Evolutionary conservation across 352 stramenopile genomes (phyloP), one percentile per base, ranked within the genome.

Genomic region (Phytophthora sansomeana): DNA sequence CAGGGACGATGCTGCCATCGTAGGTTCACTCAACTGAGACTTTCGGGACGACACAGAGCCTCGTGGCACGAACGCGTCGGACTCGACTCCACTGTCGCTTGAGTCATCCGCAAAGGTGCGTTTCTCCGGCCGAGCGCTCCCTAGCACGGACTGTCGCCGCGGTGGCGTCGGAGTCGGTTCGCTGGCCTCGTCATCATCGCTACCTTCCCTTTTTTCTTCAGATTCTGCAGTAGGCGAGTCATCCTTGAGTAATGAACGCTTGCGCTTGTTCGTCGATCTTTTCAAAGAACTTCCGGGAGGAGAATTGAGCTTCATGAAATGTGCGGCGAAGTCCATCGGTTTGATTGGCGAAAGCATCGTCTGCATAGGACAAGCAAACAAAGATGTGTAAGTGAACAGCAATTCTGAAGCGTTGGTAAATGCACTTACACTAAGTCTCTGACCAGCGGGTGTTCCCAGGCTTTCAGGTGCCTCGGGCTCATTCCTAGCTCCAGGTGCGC

Each of bases 261-360:
- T 77, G 13, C 74, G 74, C 62, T 91, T 93, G 21, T 80, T 65
- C n/a, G n/a, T 1, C 13, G 50, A 59, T 13, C 26, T 51, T 43
- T 66, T 80, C n/a, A 73, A 42, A 3, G 81, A 93, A 21, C 69
- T 73, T 4, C 69, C 60, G 43, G 77, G 75, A n/a, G 80, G 78
- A 39, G 85, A 90, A 49, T 74, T 78, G 17, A 93, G 69, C 52
- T 74, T 79, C 63, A 92, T 78, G 38, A 91, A 92, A 50, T 86
- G 79, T 4, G 73, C 62, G 8, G 71, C 54, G 30, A 79, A 78
- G 28, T 80, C 81, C 6, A 72, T 77, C 1, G 77, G 69, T n/a
- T 90, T 92, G 58, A 95, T 95, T 0, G 86, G 86, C 9, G 86
- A 95, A 38, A 95, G 47, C 7, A 77, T 91, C 1, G 75, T 77